Conservation (phyloP, 495 filamentous ascomycete genomes). For the Penicillium riverlandense region DNA sequence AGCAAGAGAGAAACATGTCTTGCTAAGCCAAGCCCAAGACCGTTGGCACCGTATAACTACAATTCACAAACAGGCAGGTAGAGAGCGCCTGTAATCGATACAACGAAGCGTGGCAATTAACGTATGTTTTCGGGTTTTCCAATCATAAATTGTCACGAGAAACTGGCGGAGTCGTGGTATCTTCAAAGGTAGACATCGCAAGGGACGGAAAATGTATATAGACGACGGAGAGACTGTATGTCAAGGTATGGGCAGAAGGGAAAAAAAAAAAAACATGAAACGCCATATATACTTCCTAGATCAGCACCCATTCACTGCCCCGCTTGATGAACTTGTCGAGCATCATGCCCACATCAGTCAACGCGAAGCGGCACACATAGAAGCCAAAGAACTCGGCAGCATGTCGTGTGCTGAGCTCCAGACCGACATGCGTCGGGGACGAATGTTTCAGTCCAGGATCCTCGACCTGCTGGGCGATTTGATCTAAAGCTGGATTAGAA, state of each 20-base stretch:
- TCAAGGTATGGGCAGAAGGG: no score
- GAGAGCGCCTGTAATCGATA: conserved; percentile 3
- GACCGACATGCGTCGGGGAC: conserved; percentile 79
- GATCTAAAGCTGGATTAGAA: conserved; percentile 52
- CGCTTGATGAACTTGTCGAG: conserved; percentile 97
- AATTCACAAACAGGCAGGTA: no score
- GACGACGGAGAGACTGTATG: no score
- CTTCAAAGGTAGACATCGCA: conserved; percentile 13
- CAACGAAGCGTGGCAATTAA: conserved; percentile 11
- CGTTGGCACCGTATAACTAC: no score
- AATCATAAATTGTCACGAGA: conserved; percentile 13
- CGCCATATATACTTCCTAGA: conserved; percentile 13
- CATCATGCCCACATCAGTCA: conserved; percentile 76
- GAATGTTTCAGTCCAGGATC: conserved; percentile 82
- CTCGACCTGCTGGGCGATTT: conserved; percentile 92
- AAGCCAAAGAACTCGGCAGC: conserved; percentile 98
- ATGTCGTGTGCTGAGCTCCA: conserved; percentile 87
- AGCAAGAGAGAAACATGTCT: no score
- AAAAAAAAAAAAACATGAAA: neutral
- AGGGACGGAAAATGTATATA: no score
- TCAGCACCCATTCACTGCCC: conserved; percentile 89
- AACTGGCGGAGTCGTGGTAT: conserved; percentile 23
- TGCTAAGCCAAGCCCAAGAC: no score
- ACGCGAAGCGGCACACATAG: conserved; percentile 88
- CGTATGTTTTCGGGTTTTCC: conserved; percentile 14